Evolutionary conservation across 257 asterid genomes (phyloP).

Genomic region (Solanum boliviense): DNA sequence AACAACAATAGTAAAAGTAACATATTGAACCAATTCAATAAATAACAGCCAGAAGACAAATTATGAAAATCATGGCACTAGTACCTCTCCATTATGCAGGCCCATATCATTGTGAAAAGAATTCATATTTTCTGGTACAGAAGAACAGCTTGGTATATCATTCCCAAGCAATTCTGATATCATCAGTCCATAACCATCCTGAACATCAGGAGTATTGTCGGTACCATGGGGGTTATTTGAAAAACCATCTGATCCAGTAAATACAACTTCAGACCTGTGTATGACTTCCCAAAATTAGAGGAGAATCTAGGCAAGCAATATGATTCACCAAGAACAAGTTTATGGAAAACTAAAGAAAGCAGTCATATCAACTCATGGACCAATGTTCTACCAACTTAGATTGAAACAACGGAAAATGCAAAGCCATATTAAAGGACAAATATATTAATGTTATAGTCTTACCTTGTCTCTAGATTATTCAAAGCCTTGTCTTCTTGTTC

Average conservation of each 20-base stretch:
- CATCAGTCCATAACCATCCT: conserved; percentile 88
- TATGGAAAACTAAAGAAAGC: not conserved
- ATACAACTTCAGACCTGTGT: conserved; percentile 59
- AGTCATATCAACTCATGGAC: not conserved
- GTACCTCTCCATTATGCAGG: conserved; percentile 77
- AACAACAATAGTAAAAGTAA: not conserved
- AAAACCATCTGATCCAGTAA: conserved; percentile 58
- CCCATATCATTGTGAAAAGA: conserved; percentile 59
- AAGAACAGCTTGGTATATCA: conserved; percentile 52
- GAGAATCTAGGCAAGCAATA: not conserved
- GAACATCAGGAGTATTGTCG: conserved; percentile 32
- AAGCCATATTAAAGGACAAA: not conserved
- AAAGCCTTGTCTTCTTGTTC: conserved; percentile 42
- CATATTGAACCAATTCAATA: not conserved
- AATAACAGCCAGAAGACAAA: not conserved
- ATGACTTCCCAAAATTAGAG: conserved; percentile 2
- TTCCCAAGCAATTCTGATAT: conserved; percentile 70
- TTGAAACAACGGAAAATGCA: not conserved
- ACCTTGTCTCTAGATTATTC: conserved; percentile 54
- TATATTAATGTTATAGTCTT: not conserved
- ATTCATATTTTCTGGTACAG: conserved; percentile 53
- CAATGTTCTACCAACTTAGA: not conserved
- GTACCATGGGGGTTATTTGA: conserved; percentile 12
- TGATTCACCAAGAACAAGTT: not conserved
- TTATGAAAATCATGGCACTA: not conserved